These are phyloP conservation scores for Bromus sterilis DNA, from an alignment of 176 grass and related monocot genomes.

Conservation along the genomic window DNA sequence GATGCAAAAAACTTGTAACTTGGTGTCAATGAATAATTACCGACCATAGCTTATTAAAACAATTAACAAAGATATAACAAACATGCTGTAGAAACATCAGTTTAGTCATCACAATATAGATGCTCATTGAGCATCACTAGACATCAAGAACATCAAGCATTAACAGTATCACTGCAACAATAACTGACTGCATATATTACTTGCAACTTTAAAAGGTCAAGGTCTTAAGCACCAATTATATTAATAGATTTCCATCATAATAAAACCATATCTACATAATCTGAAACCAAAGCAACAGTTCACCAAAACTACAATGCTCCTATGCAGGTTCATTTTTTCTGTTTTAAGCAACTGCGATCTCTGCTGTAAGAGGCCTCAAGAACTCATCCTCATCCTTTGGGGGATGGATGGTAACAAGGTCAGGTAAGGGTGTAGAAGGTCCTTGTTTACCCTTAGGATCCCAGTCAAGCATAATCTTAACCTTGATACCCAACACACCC, in stretches of 20 bases:
- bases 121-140: too few species aligned
- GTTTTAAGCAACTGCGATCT: slow-evolving; percentile 32
- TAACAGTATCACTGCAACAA: neutral
- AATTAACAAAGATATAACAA: neutral
- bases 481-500: slow-evolving; percentile 84
- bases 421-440: slow-evolving; percentile 47
- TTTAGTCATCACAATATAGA: neutral
- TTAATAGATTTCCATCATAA: neutral
- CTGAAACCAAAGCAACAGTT: neutral
- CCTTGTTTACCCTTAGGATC: slow-evolving; percentile 69
- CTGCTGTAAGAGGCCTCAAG: slow-evolving; percentile 27
- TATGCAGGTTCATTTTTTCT: slow-evolving; percentile 14
- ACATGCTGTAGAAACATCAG: neutral
- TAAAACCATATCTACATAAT: neutral
- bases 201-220: slow-evolving; percentile 1
- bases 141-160: neutral
- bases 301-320: neutral
- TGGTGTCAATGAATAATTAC: too few species aligned
- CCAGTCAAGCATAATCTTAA: slow-evolving; percentile 87
- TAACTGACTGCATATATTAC: neutral
- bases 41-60: too few species aligned
- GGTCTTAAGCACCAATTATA: neutral
- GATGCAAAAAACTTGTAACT: too few species aligned
- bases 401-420: slow-evolving; percentile 67
- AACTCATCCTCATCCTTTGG: slow-evolving; percentile 65